Percentiles rank a stretch among this genome's conserved stretches.
These are phyloP conservation scores for Spiraea crenata DNA, from an alignment of 331 rosid species.

Conservation along the genomic window DNA sequence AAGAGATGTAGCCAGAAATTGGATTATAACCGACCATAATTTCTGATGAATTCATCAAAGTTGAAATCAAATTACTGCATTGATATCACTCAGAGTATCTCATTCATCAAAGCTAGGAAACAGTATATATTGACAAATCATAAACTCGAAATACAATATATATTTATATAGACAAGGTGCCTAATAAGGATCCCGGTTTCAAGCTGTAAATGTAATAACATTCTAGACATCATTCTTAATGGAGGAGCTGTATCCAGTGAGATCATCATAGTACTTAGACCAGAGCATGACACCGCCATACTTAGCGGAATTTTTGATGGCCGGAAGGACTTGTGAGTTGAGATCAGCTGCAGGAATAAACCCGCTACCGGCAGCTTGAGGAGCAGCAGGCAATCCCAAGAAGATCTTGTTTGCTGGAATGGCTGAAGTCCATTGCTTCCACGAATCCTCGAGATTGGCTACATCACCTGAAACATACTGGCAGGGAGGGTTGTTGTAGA, in stretches of 20 bases:
- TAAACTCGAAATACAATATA: neutral
- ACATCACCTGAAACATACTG: constrained; percentile 25
- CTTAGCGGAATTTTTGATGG: constrained; percentile 37
- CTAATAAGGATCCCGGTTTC: neutral
- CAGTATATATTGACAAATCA: neutral
- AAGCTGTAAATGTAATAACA: neutral
- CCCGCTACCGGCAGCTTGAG: constrained; percentile 33
- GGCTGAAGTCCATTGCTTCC: constrained; percentile 38
- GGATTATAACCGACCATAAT: neutral
- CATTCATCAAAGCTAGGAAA: constrained; percentile 9
- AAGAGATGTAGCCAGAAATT: neutral
- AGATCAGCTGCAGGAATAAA: constrained; percentile 38
- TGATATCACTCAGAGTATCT: neutral
- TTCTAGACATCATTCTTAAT: constrained; percentile 34
- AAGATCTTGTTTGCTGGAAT: constrained; percentile 28
- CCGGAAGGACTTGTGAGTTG: constrained; percentile 41
- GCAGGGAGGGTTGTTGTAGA: constrained; percentile 43
- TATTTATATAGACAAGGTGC: neutral
- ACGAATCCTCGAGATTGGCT: constrained; percentile 18
- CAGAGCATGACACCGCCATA: constrained; percentile 66
- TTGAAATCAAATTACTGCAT: neutral
- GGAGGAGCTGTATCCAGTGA: constrained; percentile 31
- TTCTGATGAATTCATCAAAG: neutral
- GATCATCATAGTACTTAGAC: constrained; percentile 30
- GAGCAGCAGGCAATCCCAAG: constrained; percentile 46